Evolutionary conservation across 1,284 basidiomycete genomes (phyloP), one percentile per base, ranked within the genome.

Genomic region (Cryptococcus hybrid): DNA sequence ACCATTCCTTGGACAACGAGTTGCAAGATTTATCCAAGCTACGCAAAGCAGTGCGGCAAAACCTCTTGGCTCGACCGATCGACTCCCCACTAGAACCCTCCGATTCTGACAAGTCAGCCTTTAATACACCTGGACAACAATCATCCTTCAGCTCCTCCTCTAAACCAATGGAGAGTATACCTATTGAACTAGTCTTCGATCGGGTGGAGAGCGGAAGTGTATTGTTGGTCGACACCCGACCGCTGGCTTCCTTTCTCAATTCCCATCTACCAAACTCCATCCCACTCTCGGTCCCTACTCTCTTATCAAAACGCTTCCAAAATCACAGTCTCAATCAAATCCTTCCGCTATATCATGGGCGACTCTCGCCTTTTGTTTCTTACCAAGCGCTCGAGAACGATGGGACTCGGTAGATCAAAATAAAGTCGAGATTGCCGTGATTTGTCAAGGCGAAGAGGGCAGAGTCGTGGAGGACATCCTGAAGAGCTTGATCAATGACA

Each of bases 251-350:
- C 12, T 90, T 86, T 75, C 79, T 85, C 38, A 77, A 83, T 1
- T 82, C 80, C 53, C 88, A 86, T 73, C 76, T 93, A 49, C 74
- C 80, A 47, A 79, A 84, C 63, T 87, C 87, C 68, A 84, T 90
- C 60, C 90, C 90, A 75, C 81, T 93, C 55, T 86, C 88, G 42
- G 88, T 93, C 55, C 90, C 90, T 0, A 87, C 88, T 30, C 84
- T 92, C 67, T 89, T 92, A 67, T 84, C 91, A 66, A 90, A 90
- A 75, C 85, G 90, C n/a, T 86, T 84, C 61, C 82, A 84, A 54
- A 88, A 40, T 82, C 82, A 40, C 83, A 82, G 4, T 7, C 37
- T n/a, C 83, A 61, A 24, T 47, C 55, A 9, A 44, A 12, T 24
- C n/a, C n/a, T 7, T n/a, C n/a, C 7, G 44, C 56, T n/a, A 61